These are phyloP conservation scores for Pseudoturritis turrita DNA, from an alignment of 345 rosid species.

Conservation along the genomic window DNA sequence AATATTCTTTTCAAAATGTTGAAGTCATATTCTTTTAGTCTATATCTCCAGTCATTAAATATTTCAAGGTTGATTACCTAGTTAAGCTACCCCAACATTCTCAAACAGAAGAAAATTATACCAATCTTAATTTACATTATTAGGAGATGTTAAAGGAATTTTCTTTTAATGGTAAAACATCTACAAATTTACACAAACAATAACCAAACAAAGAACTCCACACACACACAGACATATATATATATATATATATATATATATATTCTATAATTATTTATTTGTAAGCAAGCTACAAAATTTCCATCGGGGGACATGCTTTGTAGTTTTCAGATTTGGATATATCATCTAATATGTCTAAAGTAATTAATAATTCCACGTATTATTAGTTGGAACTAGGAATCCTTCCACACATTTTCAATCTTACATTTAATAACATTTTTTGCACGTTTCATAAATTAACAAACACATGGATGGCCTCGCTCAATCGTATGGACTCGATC, in stretches of 20 bases:
- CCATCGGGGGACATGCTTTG: background rate
- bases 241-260: too few species aligned
- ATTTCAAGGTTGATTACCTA: background rate
- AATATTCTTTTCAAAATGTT: background rate
- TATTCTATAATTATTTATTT: background rate
- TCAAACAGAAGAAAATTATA: background rate
- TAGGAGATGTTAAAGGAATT: background rate
- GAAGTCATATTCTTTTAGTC: background rate
- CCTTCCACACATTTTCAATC: background rate
- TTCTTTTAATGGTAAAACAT: background rate
- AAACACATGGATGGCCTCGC: background rate
- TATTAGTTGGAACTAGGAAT: background rate
- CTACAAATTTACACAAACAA: background rate
- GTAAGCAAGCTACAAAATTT: background rate
- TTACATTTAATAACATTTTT: background rate
- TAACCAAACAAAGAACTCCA: background rate
- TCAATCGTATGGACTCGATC: background rate
- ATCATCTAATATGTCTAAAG: background rate
- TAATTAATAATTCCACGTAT: background rate
- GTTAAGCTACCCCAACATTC: background rate
- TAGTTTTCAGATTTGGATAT: background rate
- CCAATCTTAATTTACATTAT: background rate
- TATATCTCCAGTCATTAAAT: background rate
- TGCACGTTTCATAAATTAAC: constrained; percentile 3
- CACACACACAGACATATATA: too few species aligned